Percentiles rank a stretch among this genome's conserved stretches.
Evolutionary conservation across 768 basidiomycete genomes (phyloP).

Genomic region (Thelephora ganbajun): DNA sequence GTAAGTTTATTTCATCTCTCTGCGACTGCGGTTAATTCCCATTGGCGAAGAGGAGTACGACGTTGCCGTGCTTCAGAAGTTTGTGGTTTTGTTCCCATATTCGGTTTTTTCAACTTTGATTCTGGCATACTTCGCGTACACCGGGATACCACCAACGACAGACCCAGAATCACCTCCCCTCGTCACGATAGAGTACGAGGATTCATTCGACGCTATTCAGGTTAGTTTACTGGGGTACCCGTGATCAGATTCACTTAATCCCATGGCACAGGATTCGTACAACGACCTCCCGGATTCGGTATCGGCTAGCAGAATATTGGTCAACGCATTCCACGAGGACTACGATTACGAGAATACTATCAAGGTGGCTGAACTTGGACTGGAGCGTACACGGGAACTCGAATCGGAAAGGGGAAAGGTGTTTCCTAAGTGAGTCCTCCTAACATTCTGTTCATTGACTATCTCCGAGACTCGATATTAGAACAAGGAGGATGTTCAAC

Average conservation of each 20-base stretch:
- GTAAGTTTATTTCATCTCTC: conserved; percentile 26
- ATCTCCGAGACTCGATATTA: conserved; percentile 15
- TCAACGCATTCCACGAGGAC: conserved; percentile 52
- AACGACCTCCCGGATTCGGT: conserved; percentile 37
- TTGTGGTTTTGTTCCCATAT: conserved; percentile 49
- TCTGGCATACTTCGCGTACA: conserved; percentile 54
- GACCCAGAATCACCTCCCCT: conserved; percentile 12
- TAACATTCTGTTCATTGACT: not conserved
- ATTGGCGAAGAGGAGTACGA: conserved; percentile 46
- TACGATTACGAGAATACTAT: conserved; percentile 64
- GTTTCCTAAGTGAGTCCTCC: conserved; percentile 29
- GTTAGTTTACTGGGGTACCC: conserved; percentile 25
- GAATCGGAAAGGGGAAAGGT: conserved; percentile 46
- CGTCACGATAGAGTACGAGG: conserved; percentile 22
- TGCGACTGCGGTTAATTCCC: not conserved
- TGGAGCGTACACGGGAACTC: conserved; percentile 36
- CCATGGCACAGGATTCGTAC: conserved; percentile 37
- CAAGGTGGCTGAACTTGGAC: conserved; percentile 55
- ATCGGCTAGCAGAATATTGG: conserved; percentile 50
- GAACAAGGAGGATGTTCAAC: conserved; percentile 56
- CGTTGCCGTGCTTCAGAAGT: conserved; percentile 38
- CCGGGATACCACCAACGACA: conserved; percentile 29
- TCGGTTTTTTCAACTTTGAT: conserved; percentile 43
- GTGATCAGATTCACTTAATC: conserved; percentile 2
- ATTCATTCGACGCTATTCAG: conserved; percentile 45